A percentile compares a stretch with the other conserved stretches of the same genome.
Evolutionary conservation across 1,284 basidiomycete genomes (phyloP).

Genomic region (Ganoderma meredithae): DNA sequence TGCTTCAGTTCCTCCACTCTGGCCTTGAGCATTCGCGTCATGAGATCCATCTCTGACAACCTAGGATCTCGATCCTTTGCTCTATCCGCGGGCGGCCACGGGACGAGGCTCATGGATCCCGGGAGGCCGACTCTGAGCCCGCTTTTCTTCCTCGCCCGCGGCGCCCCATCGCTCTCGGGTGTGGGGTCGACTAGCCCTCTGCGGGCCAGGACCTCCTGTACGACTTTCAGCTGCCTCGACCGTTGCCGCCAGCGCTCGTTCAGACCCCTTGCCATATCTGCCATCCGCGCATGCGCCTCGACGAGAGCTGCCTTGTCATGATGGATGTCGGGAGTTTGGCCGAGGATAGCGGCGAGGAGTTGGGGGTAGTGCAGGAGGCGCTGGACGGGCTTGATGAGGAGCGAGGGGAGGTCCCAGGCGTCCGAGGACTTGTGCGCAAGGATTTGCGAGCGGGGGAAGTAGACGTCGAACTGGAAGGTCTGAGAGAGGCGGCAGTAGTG

Average conservation of each 20-base stretch:
- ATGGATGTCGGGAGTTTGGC: constrained; percentile 80
- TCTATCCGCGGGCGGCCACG: constrained; percentile 41
- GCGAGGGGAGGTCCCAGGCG: constrained; percentile 93
- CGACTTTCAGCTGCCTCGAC: constrained; percentile 61
- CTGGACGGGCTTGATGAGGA: constrained; percentile 91
- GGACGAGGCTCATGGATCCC: constrained; percentile 60
- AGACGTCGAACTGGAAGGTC: constrained; percentile 65
- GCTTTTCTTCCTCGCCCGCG: constrained; percentile 50
- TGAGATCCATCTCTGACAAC: constrained; percentile 48
- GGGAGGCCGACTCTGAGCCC: constrained; percentile 51
- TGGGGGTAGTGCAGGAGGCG: constrained; percentile 92
- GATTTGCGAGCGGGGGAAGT: constrained; percentile 73
- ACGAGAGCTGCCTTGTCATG: constrained; percentile 60
- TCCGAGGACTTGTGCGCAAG: constrained; percentile 82
- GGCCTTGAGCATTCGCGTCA: constrained; percentile 60
- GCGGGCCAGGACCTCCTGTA: constrained; percentile 68
- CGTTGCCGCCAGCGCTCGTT: constrained; percentile 87
- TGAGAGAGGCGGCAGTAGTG: constrained; percentile 67
- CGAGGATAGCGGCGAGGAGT: constrained; percentile 84
- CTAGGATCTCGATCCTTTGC: constrained; percentile 38
- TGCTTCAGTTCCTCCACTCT: constrained; percentile 63
- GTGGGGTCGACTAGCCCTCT: constrained; percentile 49
- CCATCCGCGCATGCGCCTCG: constrained; percentile 73
- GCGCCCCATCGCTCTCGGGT: constrained; percentile 36
- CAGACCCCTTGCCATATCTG: constrained; percentile 82